A percentile compares a stretch with the other conserved stretches of the same genome.
Evolutionary conservation across 441 rosid species (phyloP).

Genomic region (Pelargonium citronellum): DNA sequence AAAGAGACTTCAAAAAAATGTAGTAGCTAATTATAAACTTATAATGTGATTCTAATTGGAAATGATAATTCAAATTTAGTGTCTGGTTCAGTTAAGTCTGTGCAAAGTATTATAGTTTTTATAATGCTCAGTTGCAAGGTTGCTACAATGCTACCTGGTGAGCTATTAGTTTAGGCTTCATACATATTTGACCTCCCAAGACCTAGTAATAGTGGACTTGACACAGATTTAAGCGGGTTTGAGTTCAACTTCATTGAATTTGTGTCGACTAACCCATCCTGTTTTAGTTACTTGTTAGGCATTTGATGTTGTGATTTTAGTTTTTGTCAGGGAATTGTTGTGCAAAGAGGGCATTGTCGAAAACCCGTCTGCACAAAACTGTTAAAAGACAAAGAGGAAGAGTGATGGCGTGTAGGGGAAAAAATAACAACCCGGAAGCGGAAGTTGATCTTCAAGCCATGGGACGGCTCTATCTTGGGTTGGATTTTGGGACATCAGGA

Average conservation of each 20-base stretch:
- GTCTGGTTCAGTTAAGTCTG: not conserved
- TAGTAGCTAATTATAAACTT: too few species aligned
- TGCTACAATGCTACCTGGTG: too few species aligned
- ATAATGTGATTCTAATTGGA: not conserved
- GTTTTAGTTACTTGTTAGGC: too few species aligned
- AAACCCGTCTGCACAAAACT: slow-evolving; percentile 9
- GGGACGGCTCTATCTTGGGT: slow-evolving; percentile 62
- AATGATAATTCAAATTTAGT: not conserved
- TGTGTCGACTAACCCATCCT: too few species aligned
- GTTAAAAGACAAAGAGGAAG: slow-evolving; percentile 17
- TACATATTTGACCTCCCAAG: too few species aligned
- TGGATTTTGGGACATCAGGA: slow-evolving; percentile 97
- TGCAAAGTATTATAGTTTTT: not conserved
- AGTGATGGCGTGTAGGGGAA: slow-evolving; percentile 30
- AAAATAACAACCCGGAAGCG: slow-evolving; percentile 9
- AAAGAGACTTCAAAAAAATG: too few species aligned
- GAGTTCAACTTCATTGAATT: too few species aligned
- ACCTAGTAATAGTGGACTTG: too few species aligned
- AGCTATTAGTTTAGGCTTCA: too few species aligned
- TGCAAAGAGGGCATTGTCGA: slow-evolving; percentile 20
- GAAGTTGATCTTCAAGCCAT: slow-evolving; percentile 23
- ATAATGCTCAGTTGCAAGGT: not conserved
- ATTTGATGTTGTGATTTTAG: not conserved
- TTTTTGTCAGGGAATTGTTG: slow-evolving; percentile 30
- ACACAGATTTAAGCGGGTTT: too few species aligned